Evolutionary conservation across 768 basidiomycete species (phyloP), one percentile per base, ranked within the genome.

Genomic region (Xerocomus spinulosus): DNA sequence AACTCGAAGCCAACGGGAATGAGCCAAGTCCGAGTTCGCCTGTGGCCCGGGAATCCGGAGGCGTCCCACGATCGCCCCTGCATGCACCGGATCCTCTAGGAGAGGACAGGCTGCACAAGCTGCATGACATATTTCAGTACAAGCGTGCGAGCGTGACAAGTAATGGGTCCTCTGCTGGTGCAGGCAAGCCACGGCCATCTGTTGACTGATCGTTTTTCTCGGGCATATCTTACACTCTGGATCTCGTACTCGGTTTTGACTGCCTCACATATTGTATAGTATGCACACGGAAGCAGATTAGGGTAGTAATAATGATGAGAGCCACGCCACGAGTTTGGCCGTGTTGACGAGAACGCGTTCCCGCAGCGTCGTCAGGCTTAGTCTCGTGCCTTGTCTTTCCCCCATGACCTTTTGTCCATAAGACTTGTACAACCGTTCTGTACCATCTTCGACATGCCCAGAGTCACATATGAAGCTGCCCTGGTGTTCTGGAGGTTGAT

Each of bases 81-180:
- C 65, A 44, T 52, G 58, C 38, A 55, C 9, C 54, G 4, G 74
- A 75, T 20, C 64, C 56, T 15, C 60, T 68, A 23, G 74, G 67
- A 29, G 81, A 85, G 56, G 84, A 88, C 45, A 82, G 81, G 58
- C 62, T 90, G 26, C 84, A 87, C 34, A 73, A 83, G 57, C 64
- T 92, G 44, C 89, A 91, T 61, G 81, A 87, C 60, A 74, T 91
- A 53, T 92, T 91, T 69, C 86, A 87, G 57, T 91, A 92, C 67
- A 69, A 61, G 32, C 78, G 87, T 45, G 79, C 83, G 21, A 88
- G 87, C 62, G 79, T 79, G 32, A 58, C 66, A 21, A 78, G 75
- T 57, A 73, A 69, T 44, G 70, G 67, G 6, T 76, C 77, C 9
- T 72, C 63, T 3, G 52, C 42, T 9, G 48, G 57, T 33, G 60